These are phyloP conservation scores for Caryopteris hybrid DNA, from an alignment of 305 asterid genomes.

Conservation along the genomic window DNA sequence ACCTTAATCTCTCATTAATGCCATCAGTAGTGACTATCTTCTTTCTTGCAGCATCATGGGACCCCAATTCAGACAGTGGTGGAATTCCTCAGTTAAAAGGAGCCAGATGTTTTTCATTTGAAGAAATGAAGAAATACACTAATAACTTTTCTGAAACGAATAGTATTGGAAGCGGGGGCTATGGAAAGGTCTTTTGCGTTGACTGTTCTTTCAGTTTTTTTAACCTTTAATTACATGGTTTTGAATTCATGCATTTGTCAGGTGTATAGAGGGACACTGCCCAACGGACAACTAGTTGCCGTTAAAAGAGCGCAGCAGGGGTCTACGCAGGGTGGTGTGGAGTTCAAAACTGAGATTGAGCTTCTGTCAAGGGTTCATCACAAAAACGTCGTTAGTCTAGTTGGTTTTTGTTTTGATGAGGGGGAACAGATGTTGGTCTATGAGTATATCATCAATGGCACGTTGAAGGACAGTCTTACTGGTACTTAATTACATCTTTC, in stretches of 20 bases:
- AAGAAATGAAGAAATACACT: constrained; percentile 56
- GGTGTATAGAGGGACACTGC: constrained; percentile 61
- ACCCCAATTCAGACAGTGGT: constrained; percentile 38
- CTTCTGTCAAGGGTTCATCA: constrained; percentile 77
- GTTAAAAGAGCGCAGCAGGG: constrained; percentile 61
- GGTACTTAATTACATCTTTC: constrained; percentile 28
- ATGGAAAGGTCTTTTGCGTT: constrained; percentile 52
- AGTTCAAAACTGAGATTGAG: constrained; percentile 74
- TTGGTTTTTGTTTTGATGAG: constrained; percentile 61
- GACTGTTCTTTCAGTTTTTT: background rate
- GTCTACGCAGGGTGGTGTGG: constrained; percentile 51
- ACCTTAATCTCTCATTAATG: too few relatives aligned
- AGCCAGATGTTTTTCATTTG: constrained; percentile 42
- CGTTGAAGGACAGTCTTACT: constrained; percentile 49
- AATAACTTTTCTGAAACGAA: constrained; percentile 44
- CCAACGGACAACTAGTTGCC: constrained; percentile 48
- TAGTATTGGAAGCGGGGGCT: constrained; percentile 54
- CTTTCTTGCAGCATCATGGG: constrained; percentile 53
- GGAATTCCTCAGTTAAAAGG: constrained; percentile 65
- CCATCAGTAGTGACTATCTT: constrained; percentile 14
- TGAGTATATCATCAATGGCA: constrained; percentile 52
- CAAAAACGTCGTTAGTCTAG: constrained; percentile 51
- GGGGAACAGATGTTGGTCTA: constrained; percentile 67
- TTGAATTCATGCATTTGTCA: constrained; percentile 8
- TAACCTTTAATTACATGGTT: background rate